phyloP scores from a whole-genome alignment of 2,329 filamentous ascomycete genomes.

The Paecilomyces niveus region DNA sequence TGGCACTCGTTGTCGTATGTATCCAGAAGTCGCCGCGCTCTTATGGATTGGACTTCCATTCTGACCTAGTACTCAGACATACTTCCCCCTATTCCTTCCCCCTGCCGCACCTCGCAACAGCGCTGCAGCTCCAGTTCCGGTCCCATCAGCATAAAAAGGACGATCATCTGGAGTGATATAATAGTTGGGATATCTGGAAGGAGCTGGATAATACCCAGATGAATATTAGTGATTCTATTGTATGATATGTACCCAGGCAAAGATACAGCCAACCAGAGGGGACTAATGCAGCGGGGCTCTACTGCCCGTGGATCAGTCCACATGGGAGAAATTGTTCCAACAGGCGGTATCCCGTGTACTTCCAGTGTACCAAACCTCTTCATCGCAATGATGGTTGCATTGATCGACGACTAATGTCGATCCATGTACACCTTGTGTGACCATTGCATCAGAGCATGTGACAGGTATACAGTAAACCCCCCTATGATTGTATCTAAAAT shows the following conservation, averaged over 20 bases:
- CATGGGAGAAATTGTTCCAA: no score
- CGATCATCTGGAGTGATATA: slow-evolving; percentile 1
- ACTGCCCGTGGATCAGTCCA: no score
- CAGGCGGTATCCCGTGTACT: not conserved
- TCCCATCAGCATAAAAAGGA: slow-evolving; percentile 30
- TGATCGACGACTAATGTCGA: no score
- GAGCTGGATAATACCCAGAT: not conserved
- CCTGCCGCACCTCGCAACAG: slow-evolving; percentile 34
- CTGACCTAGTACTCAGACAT: slow-evolving; percentile 40
- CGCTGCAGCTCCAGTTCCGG: slow-evolving; percentile 42
- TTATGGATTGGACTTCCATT: slow-evolving; percentile 1
- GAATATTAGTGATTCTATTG: not conserved
- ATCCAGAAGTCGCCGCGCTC: slow-evolving; percentile 1
- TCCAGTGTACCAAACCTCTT: not conserved
- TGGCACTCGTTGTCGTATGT: slow-evolving; percentile 50
- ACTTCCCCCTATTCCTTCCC: slow-evolving; percentile 60
- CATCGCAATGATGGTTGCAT: no score
- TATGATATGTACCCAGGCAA: not conserved
- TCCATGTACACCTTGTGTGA: no score
- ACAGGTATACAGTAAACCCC: no score
- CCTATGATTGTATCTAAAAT: no score
- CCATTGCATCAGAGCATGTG: no score
- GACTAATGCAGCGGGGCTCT: not conserved
- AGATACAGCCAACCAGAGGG: not conserved
- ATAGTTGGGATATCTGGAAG: not conserved